Base-by-base conservation (phyloP, 2,329 filamentous ascomycete species). In the Cucurbitaria berberidis region DNA sequence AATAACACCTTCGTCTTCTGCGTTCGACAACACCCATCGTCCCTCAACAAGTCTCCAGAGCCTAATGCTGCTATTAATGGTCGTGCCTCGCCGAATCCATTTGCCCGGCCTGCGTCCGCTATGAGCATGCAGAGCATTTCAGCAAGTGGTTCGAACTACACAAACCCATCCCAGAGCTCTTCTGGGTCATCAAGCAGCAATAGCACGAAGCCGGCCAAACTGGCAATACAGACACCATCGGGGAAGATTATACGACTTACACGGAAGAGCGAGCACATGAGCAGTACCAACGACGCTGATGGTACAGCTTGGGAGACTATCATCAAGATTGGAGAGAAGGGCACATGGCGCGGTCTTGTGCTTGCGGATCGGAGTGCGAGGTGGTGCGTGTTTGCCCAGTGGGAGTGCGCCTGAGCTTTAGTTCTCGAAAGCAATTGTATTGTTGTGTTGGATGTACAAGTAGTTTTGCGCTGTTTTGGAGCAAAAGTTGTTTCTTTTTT, bases 1-100 rank as follows among this genome's bases (percentile, higher is more conserved):
- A 97, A 98, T 79, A 98, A 99, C 73, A 99, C 95, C 0, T 99
- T 97, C 70, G 93, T 99, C 24, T 99, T 99, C 74, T 90, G 90
- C 47, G 89, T 99, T 55, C 90, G 95, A 40, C 95, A 99, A 70
- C 93, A 99, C 71, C 90, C 93, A 0, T 89, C 91, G 0, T 84
- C 83, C 1, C 76, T 83, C 0, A 68, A 57, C 4, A 61, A 60
- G 13, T 64, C 64, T 59, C 74, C 54, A 40, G 69, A 76, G 43
- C 66, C 72, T 38, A 71, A 66, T 38, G 73, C 72, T 15, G 63
- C 68, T 9, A 63, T 67, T 35, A 74, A 73, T 11, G 80, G 82
- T 1, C 78, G 81, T 19, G 73, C 77, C 19, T 82, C 80, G 5
- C 83, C 83, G 0, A 81, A 79, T 8, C 76, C 82, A 0, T 81